Conservation (phyloP, 2,329 filamentous ascomycete species). For the Pestalotiopsis sp. region DNA sequence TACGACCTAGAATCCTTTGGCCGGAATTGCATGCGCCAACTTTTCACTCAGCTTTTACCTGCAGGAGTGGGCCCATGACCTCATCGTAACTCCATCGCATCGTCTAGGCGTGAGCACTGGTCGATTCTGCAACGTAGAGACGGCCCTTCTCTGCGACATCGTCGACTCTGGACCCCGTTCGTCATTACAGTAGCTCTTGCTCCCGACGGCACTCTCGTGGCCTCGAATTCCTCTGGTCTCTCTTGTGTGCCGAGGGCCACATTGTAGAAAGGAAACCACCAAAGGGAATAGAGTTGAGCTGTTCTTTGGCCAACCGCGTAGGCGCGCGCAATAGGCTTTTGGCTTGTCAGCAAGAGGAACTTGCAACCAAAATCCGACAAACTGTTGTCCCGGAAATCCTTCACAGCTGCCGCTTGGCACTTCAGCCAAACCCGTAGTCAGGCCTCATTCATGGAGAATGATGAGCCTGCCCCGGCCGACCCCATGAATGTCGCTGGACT, state of each 20-base stretch:
- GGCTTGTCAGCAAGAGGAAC: conserved; percentile 1
- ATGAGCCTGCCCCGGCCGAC: conserved; percentile 9
- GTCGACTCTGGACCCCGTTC: conserved; percentile 9
- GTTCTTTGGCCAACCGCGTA: not conserved
- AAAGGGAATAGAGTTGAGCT: not conserved
- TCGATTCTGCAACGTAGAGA: conserved; percentile 8
- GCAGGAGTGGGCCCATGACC: conserved; percentile 15
- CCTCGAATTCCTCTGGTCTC: not conserved
- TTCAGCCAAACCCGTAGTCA: not conserved
- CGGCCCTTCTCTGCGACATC: conserved; percentile 13
- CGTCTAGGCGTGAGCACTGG: conserved; percentile 10
- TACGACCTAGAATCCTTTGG: conserved; percentile 3
- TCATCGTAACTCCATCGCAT: conserved; percentile 14
- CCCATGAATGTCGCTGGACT: conserved; percentile 5
- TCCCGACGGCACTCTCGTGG: not conserved
- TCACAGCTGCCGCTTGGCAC: conserved; percentile 9
- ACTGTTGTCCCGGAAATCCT: conserved; percentile 10
- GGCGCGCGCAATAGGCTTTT: not conserved
- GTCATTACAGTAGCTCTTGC: not conserved
- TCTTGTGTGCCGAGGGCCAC: not conserved
- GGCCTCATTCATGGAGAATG: conserved; percentile 1
- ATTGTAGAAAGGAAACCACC: not conserved
- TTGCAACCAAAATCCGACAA: conserved; percentile 4
- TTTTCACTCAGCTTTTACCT: conserved; percentile 5
- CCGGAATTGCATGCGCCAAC: not conserved